Percentiles rank a stretch among this genome's conserved stretches.
Evolutionary conservation across 495 filamentous ascomycete genomes (phyloP).

Genomic region (Oleoguttula mirabilis): DNA sequence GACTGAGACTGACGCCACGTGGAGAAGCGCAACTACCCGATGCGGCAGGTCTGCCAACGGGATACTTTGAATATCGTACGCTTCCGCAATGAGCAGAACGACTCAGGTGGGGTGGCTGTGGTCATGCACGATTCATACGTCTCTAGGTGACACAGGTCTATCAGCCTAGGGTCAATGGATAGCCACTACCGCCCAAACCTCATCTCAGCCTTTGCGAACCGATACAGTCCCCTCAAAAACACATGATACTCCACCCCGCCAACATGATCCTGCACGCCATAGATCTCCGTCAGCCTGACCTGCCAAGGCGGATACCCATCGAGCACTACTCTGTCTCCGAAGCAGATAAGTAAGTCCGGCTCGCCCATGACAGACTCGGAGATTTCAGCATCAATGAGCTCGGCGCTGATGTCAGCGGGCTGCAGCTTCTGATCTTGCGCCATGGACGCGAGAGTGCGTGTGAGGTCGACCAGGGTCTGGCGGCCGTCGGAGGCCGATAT

Average conservation of each 20-base stretch:
- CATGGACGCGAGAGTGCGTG: conserved; percentile 90
- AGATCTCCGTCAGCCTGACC: conserved; percentile 87
- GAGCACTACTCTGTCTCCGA: conserved; percentile 66
- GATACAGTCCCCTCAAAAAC: conserved; percentile 71
- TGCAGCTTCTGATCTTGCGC: conserved; percentile 74
- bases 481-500: conserved; percentile 80
- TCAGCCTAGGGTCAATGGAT: too few relatives aligned
- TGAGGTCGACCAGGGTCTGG: conserved; percentile 87
- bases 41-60: too few relatives aligned
- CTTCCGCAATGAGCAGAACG: too few relatives aligned
- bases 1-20: too few relatives aligned
- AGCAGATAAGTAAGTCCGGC: conserved; percentile 80
- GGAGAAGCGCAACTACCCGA: too few relatives aligned
- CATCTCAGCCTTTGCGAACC: conserved; percentile 78
- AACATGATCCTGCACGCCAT: conserved; percentile 53
- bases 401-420: conserved; percentile 63
- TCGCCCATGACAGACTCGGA: conserved; percentile 61
- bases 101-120: too few relatives aligned
- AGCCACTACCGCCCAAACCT: conserved; percentile 70
- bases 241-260: conserved; percentile 79
- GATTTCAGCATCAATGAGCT: conserved; percentile 85
- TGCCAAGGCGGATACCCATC: conserved; percentile 97
- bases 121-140: too few relatives aligned
- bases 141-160: too few relatives aligned
- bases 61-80: too few relatives aligned